Evolutionary conservation across 2,329 filamentous ascomycete genomes (phyloP).

Genomic region (Leptographium lundbergii): DNA sequence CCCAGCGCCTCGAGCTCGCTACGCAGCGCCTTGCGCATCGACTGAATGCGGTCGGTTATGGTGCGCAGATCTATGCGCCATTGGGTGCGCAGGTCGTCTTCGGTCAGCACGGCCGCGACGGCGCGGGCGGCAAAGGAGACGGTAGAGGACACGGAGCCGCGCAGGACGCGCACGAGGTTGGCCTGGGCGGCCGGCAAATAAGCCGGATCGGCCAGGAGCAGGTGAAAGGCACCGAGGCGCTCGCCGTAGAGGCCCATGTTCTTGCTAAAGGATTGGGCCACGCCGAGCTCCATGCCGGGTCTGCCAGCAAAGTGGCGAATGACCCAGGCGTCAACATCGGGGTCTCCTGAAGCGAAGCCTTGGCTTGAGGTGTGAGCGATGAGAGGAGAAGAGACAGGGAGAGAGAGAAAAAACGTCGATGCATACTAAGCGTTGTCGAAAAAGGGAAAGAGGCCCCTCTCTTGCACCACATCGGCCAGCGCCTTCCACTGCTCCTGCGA

Average conservation of each 20-base stretch:
- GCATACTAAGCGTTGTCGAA: slow-evolving; percentile 1
- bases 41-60: neutral
- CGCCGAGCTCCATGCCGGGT: neutral
- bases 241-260: slow-evolving; percentile 1
- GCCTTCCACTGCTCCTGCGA: neutral
- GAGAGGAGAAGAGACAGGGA: neutral
- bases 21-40: neutral
- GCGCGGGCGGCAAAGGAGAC: neutral
- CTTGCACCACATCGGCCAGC: neutral
- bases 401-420: neutral
- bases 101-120: neutral
- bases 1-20: neutral
- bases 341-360: slow-evolving; percentile 1
- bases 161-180: neutral
- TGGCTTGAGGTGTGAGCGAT: neutral
- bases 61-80: neutral
- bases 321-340: neutral
- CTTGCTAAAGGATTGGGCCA: slow-evolving; percentile 2
- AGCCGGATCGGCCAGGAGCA: neutral
- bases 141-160: neutral
- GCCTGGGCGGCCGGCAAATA: neutral
- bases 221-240: neutral
- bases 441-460: neutral
- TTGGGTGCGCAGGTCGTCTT: neutral
- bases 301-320: neutral